Evolutionary conservation across 2,329 filamentous ascomycete genomes (phyloP).

Genomic region (Trichoderma lentiforme): DNA sequence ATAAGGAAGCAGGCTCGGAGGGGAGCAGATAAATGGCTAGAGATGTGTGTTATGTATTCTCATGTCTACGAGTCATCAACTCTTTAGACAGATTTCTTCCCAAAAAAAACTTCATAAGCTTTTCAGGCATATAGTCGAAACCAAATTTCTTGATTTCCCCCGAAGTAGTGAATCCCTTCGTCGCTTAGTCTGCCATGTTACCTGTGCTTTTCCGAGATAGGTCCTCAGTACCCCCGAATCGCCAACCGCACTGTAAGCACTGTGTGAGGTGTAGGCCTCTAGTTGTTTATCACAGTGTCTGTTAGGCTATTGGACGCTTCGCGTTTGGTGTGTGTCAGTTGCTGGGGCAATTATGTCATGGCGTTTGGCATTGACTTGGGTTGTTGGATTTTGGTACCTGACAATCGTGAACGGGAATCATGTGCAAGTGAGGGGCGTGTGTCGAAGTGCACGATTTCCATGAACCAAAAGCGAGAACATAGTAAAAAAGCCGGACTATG

Average conservation of each 20-base stretch:
- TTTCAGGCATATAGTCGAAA: constrained; percentile 19
- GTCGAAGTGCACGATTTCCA: constrained; percentile 17
- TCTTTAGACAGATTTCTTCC: constrained; percentile 7
- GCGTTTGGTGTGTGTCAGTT: constrained; percentile 23
- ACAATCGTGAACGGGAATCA: constrained; percentile 22
- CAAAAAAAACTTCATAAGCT: constrained; percentile 3
- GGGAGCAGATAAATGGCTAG: constrained; percentile 9
- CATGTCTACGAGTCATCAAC: constrained; percentile 8
- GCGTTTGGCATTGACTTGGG: constrained; percentile 3
- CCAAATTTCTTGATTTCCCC: neutral
- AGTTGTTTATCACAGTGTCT: constrained; percentile 18
- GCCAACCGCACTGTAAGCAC: constrained; percentile 12
- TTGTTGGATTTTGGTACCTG: constrained; percentile 14
- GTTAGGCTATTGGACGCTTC: neutral
- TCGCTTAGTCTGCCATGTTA: neutral
- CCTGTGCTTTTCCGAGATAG: neutral
- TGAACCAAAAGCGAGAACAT: constrained; percentile 22
- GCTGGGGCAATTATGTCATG: constrained; percentile 32
- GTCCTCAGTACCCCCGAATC: neutral
- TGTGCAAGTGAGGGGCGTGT: constrained; percentile 14
- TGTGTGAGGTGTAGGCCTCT: neutral
- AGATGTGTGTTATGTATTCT: neutral
- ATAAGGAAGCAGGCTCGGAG: neutral
- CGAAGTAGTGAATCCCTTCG: neutral
- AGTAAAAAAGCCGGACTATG: constrained; percentile 32